Conservation (phyloP, 176 grass and related monocot genomes). For the Aegilops bicornis region DNA sequence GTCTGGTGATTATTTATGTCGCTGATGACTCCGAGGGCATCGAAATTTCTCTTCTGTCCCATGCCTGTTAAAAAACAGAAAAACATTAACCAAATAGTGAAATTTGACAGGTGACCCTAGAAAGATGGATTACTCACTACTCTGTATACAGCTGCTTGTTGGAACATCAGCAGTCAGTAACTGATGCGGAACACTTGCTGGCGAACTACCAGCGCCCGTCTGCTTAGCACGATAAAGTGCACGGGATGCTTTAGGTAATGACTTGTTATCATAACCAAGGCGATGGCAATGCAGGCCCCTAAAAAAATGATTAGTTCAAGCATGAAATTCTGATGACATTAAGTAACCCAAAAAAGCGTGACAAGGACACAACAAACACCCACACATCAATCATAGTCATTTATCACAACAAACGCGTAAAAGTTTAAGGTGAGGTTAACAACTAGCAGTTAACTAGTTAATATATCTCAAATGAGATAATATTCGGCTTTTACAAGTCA, state of each 20-base stretch:
- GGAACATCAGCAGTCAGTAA: conserved; percentile 41
- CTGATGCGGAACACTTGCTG: conserved; percentile 15
- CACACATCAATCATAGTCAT: conserved; percentile 31
- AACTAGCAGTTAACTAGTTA: background rate
- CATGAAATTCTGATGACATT: conserved; percentile 5
- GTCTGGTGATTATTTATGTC: conserved; percentile 41
- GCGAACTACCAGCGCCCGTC: conserved; percentile 16
- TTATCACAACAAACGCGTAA: background rate
- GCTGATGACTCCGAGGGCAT: conserved; percentile 14
- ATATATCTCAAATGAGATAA: conserved; percentile 17
- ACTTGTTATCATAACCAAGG: conserved; percentile 88
- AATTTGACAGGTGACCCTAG: conserved; percentile 17
- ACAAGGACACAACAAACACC: conserved; percentile 4
- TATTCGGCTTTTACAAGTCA: background rate
- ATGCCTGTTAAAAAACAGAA: conserved; percentile 39
- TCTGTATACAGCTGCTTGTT: conserved; percentile 30
- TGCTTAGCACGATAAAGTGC: conserved; percentile 36
- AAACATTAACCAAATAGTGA: conserved; percentile 38
- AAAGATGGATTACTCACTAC: conserved; percentile 32
- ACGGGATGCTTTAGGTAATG: conserved; percentile 53
- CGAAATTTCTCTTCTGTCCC: conserved; percentile 53
- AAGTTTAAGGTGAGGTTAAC: background rate
- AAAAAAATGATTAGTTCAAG: conserved; percentile 8
- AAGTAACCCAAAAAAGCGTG: conserved; percentile 13
- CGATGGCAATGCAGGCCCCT: conserved; percentile 86